These are phyloP conservation scores for Macrophomina tecta DNA, from an alignment of 2,329 filamentous ascomycete species.

Conservation along the genomic window DNA sequence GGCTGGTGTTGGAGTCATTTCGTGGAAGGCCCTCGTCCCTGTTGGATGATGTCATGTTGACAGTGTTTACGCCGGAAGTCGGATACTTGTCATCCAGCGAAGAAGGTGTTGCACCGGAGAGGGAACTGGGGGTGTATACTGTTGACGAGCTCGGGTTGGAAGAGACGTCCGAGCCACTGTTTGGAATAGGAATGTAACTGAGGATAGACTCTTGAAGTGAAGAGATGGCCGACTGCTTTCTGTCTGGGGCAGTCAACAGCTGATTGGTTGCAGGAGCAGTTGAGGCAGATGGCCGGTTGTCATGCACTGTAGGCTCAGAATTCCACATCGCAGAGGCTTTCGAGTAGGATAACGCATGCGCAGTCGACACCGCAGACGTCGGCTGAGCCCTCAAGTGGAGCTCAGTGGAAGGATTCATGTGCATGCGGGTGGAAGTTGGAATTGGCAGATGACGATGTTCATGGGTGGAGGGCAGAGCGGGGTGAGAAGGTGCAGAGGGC, in stretches of 20 bases:
- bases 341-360: conserved; percentile 27
- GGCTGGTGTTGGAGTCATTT: conserved; percentile 41
- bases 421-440: conserved; percentile 23
- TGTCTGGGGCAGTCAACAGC: neutral
- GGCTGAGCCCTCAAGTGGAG: conserved; percentile 11
- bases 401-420: neutral
- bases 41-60: neutral
- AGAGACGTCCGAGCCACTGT: conserved; percentile 11
- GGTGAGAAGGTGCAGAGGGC: conserved; percentile 5
- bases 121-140: conserved; percentile 20
- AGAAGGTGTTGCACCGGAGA: conserved; percentile 8
- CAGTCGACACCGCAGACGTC: neutral
- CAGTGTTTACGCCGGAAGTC: neutral
- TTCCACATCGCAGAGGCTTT: conserved; percentile 38
- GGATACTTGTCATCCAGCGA: conserved; percentile 13
- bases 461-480: neutral
- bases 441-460: conserved; percentile 25
- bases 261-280: neutral
- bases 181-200: conserved; percentile 12
- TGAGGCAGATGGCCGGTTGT: neutral
- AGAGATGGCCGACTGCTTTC: neutral
- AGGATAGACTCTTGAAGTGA: neutral
- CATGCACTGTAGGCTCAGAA: conserved; percentile 20
- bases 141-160: conserved; percentile 18
- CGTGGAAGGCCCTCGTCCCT: conserved; percentile 31